Evolutionary conservation across 768 basidiomycete genomes (phyloP), one percentile per base, ranked within the genome.

Genomic region (Rhizopogon roseolus): DNA sequence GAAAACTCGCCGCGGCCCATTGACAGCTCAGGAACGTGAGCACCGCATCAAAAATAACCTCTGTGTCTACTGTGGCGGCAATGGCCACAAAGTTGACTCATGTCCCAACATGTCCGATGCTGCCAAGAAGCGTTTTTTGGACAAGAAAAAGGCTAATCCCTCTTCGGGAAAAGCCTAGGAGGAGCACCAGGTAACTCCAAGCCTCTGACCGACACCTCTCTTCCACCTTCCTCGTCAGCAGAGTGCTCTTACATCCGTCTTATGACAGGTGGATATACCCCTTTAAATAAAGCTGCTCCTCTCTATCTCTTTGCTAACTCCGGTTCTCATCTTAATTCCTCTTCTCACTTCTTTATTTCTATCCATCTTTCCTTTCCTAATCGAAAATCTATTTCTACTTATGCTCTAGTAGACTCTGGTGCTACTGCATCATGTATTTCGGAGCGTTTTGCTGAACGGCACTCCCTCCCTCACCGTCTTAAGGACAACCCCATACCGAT

Each of bases 391-490:
- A 63, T 74, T 44, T 39, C 55, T 14, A 75, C 69, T 11, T 71
- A 62, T 54, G 71, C 71, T 36, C 62, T 76, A 25, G 51, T 76
- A 50, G 71, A 76, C 56, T 70, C 50, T 49, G 71, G 74, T 25
- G 69, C 71, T 19, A 66, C 70, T 2, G 45, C 56, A 5, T 75
- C 71, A 4, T 71, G 67, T 53, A 72, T 76, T 48, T 75, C 71
- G 1, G 63, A 69, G 7, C 29, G 41, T 19, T 75, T 73, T 53
- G 62, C 68, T 10, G 50, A 61, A 37, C 54, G 66, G 8, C 67
- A 76, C 48, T 64, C 63, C n/a, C 58, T 74, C 39, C 62, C 70
- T 14, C 64, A 64, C n/a, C 54, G 60, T 54, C 42, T 54, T 3
- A 70, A 70, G 61, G 53, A 64, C 36, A 52, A 56, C 14, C 70